Conservation (phyloP, 1,139 yeast genomes). For the Scheffersomyces quercinus region DNA sequence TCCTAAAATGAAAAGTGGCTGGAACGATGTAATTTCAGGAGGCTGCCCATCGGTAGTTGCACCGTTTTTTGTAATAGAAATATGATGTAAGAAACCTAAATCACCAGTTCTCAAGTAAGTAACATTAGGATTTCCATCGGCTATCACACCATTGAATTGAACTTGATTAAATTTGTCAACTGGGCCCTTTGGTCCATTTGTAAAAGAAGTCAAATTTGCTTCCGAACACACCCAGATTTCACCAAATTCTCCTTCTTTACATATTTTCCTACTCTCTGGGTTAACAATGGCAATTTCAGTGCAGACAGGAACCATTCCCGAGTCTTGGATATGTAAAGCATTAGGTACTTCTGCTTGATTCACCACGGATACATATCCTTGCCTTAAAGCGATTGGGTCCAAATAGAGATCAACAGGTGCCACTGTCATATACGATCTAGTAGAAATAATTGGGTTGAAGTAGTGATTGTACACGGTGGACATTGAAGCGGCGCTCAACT, state of each 20-base stretch:
- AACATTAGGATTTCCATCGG: constrained; percentile 61
- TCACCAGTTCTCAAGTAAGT: constrained; percentile 89
- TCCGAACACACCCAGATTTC: constrained; percentile 97
- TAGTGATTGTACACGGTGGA: constrained; percentile 77
- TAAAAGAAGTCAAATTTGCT: constrained; percentile 68
- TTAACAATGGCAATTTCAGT: constrained; percentile 93
- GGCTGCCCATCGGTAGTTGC: constrained; percentile 48
- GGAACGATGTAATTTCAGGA: constrained; percentile 48
- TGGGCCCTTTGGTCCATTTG: constrained; percentile 56
- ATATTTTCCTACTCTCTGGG: constrained; percentile 80
- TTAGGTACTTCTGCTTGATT: constrained; percentile 68
- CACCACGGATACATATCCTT: constrained; percentile 81
- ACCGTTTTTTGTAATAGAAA: constrained; percentile 48
- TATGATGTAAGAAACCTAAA: constrained; percentile 84
- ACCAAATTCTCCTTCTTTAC: constrained; percentile 93
- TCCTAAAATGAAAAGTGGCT: constrained; percentile 84
- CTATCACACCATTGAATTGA: constrained; percentile 58
- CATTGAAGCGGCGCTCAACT: constrained; percentile 68
- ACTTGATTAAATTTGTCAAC: constrained; percentile 34
- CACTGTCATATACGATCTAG: constrained; percentile 84
- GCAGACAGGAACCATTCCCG: constrained; percentile 95
- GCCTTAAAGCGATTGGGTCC: constrained; percentile 85
- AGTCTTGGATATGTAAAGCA: constrained; percentile 82
- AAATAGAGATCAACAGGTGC: constrained; percentile 87
- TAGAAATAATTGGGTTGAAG: constrained; percentile 80